phyloP scores from a whole-genome alignment of 2,329 filamentous ascomycete genomes.

The Alternaria sp. region DNA sequence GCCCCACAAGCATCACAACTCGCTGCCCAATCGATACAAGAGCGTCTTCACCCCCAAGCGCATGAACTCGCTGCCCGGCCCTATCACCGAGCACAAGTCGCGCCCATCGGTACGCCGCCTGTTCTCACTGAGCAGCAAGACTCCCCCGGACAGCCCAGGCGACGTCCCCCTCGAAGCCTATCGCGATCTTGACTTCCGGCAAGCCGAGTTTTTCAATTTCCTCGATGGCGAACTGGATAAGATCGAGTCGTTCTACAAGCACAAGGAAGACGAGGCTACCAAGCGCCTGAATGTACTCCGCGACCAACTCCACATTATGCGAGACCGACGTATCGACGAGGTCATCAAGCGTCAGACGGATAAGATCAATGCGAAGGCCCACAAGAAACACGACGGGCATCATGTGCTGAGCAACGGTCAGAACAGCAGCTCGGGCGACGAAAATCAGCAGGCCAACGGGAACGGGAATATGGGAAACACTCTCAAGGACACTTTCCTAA shows the following conservation, averaged over 20 bases:
- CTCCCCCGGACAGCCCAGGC: conserved; percentile 45
- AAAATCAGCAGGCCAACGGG: conserved; percentile 21
- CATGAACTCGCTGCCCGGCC: conserved; percentile 49
- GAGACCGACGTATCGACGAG: conserved; percentile 80
- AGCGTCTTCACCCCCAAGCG: conserved; percentile 51
- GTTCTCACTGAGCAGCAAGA: conserved; percentile 52
- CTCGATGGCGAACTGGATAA: conserved; percentile 87
- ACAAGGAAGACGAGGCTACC: conserved; percentile 85
- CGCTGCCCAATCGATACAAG: conserved; percentile 40
- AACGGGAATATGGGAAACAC: conserved; percentile 12
- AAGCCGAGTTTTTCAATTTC: conserved; percentile 87
- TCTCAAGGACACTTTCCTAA: conserved; percentile 31
- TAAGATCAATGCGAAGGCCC: conserved; percentile 40
- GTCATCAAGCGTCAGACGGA: conserved; percentile 58
- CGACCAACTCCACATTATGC: conserved; percentile 91
- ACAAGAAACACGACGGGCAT: conserved; percentile 25
- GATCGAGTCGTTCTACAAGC: conserved; percentile 86
- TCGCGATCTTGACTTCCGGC: conserved; percentile 71
- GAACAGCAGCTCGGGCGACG: conserved; percentile 30
- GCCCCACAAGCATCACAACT: conserved; percentile 37
- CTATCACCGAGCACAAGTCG: conserved; percentile 32
- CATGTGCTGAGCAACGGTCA: conserved; percentile 23
- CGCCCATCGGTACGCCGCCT: conserved; percentile 49
- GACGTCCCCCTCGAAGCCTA: conserved; percentile 63
- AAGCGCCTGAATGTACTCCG: conserved; percentile 73